Conservation (phyloP, 208 protist species). For the Crithidia sp. region DNA sequence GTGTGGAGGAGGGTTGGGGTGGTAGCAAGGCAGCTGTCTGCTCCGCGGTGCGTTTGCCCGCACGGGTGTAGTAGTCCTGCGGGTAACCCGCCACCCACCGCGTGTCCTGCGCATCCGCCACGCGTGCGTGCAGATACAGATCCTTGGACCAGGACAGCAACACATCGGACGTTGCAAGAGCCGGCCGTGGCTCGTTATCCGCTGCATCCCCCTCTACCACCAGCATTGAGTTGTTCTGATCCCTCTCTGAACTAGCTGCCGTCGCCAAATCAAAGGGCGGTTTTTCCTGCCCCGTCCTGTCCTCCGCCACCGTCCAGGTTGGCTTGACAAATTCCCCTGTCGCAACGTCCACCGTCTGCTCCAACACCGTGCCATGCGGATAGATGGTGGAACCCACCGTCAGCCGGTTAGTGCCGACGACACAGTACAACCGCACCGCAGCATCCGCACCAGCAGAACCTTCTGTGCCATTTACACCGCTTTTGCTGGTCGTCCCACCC, state of each 20-base stretch:
- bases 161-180: constrained; percentile 19
- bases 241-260: too few relatives aligned
- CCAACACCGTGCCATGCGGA: constrained; percentile 27
- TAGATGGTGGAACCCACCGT: not conserved
- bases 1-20: not conserved
- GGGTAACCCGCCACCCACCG: constrained; percentile 20
- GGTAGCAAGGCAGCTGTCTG: not conserved
- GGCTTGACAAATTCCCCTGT: constrained; percentile 7
- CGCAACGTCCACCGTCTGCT: constrained; percentile 11
- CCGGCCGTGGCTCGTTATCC: not conserved
- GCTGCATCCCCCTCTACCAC: too few relatives aligned
- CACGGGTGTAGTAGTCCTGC: constrained; percentile 12
- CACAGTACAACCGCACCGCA: constrained; percentile 2
- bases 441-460: not conserved
- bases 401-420: constrained; percentile 14
- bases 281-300: constrained; percentile 7
- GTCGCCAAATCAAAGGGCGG: not conserved
- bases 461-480: too few relatives aligned
- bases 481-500: too few relatives aligned
- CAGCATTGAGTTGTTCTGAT: too few relatives aligned
- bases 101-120: constrained; percentile 3
- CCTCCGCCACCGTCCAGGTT: constrained; percentile 20
- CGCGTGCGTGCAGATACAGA: constrained; percentile 20
- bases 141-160: constrained; percentile 34
- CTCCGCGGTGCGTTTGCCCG: not conserved